Evolutionary conservation across 306 rosid species (phyloP), one percentile per base, ranked within the genome.

Genomic region (Cucurbita argyrosperma): DNA sequence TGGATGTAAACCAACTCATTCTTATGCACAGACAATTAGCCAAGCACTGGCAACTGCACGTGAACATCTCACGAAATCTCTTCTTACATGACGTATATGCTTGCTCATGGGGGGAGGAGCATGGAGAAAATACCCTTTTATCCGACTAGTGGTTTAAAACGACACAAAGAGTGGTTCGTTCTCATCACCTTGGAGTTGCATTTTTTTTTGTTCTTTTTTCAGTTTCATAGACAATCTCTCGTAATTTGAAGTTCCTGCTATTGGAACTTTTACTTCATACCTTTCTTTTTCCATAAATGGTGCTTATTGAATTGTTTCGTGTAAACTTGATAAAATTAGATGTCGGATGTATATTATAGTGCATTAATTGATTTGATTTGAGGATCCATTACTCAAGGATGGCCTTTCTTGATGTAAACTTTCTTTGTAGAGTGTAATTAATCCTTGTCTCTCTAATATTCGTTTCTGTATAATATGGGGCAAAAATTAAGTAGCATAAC

Each of bases 21-120:
- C 69, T 79, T 67, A 64, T 37, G 52, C 75, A 86, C 89, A 89
- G 95, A 89, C 95, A 79, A 77, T 86, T 39, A 87, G 80, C 67
- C 95, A 89, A 82, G 95, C 95, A 73, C 77, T 89, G 69, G 95
- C 95, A 62, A 80, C 91, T 59, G 95, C 95, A n/a, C 85, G 89
- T 62, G 91, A 89, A 70, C 95, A 87, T 80, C 79, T 89, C 70
- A 71, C 91, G 56, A 89, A 91, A 75, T 87, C 95, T 26, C 89
- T 89, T 60, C 89, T 87, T 26, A 87, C 85, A 77, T 89, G 78
- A 89, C 51, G 43, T 23, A 69, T 70, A 35, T 26, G 18, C 21
- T 14, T 26, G 47, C 58, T 50, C 4, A 70, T 38, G 42, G 59
- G 42, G 59, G 59, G n/a, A 50, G 74, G 47, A n/a, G 46, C 59